A percentile compares a stretch with the other conserved stretches of the same genome.
phyloP scores from a whole-genome alignment of 1,284 basidiomycete species.

The Apiotrichum mycotoxinovorans region DNA sequence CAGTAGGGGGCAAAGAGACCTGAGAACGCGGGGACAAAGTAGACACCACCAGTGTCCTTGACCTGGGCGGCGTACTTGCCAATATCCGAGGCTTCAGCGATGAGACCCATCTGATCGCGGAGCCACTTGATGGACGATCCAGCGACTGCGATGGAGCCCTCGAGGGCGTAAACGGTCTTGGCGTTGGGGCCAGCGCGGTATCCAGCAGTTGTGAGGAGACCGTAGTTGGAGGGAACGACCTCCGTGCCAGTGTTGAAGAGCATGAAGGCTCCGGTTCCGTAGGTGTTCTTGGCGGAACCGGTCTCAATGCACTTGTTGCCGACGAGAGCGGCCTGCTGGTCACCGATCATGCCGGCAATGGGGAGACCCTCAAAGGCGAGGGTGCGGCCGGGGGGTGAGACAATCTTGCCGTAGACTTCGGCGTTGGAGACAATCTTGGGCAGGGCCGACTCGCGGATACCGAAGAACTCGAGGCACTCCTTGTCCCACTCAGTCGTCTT shows the following conservation, averaged over 20 bases:
- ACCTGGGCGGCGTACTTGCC: slow-evolving; percentile 78
- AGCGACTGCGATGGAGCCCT: slow-evolving; percentile 92
- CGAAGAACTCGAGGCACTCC: slow-evolving; percentile 82
- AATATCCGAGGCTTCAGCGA: slow-evolving; percentile 75
- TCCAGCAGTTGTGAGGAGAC: slow-evolving; percentile 85
- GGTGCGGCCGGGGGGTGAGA: slow-evolving; percentile 50
- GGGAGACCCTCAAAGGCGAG: slow-evolving; percentile 67
- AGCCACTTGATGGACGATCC: slow-evolving; percentile 95
- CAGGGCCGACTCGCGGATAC: slow-evolving; percentile 69
- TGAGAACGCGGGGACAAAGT: slow-evolving; percentile 95
- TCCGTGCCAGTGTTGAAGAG: slow-evolving; percentile 84
- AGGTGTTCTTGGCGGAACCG: slow-evolving; percentile 91
- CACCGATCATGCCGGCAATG: slow-evolving; percentile 88
- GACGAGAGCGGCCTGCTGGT: slow-evolving; percentile 93
- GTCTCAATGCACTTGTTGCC: slow-evolving; percentile 87
- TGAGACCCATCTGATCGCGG: slow-evolving; percentile 82
- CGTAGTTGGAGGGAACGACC: slow-evolving; percentile 78
- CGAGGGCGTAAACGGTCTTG: slow-evolving; percentile 85
- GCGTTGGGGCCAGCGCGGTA: slow-evolving; percentile 73
- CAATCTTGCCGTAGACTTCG: slow-evolving; percentile 81
- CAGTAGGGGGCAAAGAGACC: slow-evolving; percentile 75
- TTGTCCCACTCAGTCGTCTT: slow-evolving; percentile 78
- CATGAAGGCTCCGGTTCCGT: slow-evolving; percentile 93
- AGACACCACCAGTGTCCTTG: slow-evolving; percentile 82
- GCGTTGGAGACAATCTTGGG: slow-evolving; percentile 87